Conservation (phyloP, 2,329 filamentous ascomycete species). For the Cephalotrichum gorgonifer region DNA sequence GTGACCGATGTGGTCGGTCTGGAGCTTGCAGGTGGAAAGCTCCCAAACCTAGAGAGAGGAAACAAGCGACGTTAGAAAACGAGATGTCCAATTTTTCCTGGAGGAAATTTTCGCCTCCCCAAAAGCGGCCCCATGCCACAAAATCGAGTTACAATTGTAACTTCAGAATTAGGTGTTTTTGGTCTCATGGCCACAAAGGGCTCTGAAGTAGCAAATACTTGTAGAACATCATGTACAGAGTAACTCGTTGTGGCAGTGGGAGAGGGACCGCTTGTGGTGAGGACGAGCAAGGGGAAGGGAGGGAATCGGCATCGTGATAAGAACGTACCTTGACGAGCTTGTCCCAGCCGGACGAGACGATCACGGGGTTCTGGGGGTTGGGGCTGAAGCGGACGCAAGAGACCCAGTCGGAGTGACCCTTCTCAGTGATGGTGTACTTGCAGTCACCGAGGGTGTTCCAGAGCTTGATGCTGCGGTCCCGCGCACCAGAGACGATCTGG, state of each 20-base stretch:
- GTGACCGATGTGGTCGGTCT: conserved; percentile 99
- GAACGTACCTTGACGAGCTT: conserved; percentile 95
- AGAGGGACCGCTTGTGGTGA: conserved; percentile 14
- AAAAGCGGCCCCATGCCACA: not conserved
- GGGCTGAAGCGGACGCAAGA: conserved; percentile 99
- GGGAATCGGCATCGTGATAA: not conserved
- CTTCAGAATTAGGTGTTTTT: conserved; percentile 86
- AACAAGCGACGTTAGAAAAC: not conserved
- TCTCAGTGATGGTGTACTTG: conserved; percentile 99
- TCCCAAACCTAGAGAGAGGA: conserved; percentile 83
- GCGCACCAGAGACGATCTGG: conserved; percentile 97
- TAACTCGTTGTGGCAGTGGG: not conserved
- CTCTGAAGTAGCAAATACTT: conserved; percentile 99
- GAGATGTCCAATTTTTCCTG: not conserved
- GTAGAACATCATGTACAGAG: conserved; percentile 77
- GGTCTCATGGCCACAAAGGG: conserved; percentile 82
- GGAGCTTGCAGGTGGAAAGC: conserved; percentile 96
- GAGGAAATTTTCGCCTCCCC: not conserved
- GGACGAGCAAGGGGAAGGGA: conserved; percentile 27
- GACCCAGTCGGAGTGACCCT: conserved; percentile 99
- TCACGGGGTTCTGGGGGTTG: conserved; percentile 99
- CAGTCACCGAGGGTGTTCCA: conserved; percentile 99
- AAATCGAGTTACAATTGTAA: not conserved
- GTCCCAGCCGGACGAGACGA: conserved; percentile 97
- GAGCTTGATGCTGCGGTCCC: conserved; percentile 98